Evolutionary conservation across 306 rosid species (phyloP).

Genomic region (Begonia fuchsioides): DNA sequence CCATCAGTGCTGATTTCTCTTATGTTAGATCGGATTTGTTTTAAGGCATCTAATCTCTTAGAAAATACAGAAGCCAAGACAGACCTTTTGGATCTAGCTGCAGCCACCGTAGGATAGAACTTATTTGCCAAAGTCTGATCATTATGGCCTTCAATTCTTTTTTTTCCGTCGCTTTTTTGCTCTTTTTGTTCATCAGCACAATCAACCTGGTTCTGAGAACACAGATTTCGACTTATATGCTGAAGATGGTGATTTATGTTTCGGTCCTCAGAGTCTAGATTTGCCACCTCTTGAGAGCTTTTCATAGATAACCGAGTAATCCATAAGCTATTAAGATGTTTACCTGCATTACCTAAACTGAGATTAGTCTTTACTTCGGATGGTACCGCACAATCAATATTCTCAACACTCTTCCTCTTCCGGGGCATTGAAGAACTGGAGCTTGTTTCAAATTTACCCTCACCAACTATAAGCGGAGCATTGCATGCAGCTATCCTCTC

Average conservation of each 20-base stretch:
- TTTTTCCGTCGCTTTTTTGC: constrained; percentile 6
- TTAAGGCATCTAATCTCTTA: constrained; percentile 57
- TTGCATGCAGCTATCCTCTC: constrained; percentile 17
- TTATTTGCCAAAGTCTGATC: constrained; percentile 16
- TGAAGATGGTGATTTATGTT: neutral
- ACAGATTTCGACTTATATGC: no score
- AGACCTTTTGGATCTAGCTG: constrained; percentile 17
- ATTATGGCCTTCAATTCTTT: constrained; percentile 14
- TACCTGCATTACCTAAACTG: constrained; percentile 15
- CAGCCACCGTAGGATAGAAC: constrained; percentile 6
- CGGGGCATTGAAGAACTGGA: constrained; percentile 24
- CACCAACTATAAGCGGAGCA: constrained; percentile 7
- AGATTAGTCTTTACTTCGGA: constrained; percentile 24
- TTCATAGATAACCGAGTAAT: constrained; percentile 56
- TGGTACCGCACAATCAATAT: constrained; percentile 18
- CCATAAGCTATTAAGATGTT: constrained; percentile 43
- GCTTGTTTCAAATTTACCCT: constrained; percentile 22
- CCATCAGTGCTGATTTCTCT: constrained; percentile 14
- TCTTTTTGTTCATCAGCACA: constrained; percentile 1
- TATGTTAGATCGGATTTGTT: constrained; percentile 24
- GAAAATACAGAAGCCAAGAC: constrained; percentile 56
- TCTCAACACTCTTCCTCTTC: constrained; percentile 22
- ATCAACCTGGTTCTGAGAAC: no score
- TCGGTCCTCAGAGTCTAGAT: constrained; percentile 13
- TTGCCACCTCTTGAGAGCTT: constrained; percentile 13